Evolutionary conservation across 1,284 basidiomycete genomes (phyloP).

Genomic region (Malassezia psittaci): DNA sequence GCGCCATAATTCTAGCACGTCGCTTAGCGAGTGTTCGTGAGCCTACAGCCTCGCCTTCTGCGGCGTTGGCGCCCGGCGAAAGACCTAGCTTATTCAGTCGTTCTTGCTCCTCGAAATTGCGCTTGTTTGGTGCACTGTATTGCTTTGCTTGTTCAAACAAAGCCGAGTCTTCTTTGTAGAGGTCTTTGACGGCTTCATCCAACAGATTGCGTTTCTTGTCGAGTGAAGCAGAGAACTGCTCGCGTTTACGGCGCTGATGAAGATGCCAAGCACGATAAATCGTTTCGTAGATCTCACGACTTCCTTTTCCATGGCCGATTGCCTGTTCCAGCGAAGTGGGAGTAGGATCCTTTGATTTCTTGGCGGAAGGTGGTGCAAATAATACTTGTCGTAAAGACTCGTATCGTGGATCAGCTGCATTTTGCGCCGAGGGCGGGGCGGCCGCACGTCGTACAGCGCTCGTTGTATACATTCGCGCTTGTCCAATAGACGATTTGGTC

Average conservation of each 20-base stretch:
- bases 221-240: slow-evolving; percentile 41
- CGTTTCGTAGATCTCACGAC: slow-evolving; percentile 73
- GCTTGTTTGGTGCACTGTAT: slow-evolving; percentile 32
- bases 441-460: slow-evolving; percentile 28
- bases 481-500: neutral
- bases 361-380: slow-evolving; percentile 28
- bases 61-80: slow-evolving; percentile 11
- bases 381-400: slow-evolving; percentile 38
- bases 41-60: slow-evolving; percentile 20
- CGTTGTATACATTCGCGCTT: slow-evolving; percentile 17
- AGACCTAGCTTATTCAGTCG: slow-evolving; percentile 32
- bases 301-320: slow-evolving; percentile 21
- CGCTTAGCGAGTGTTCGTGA: slow-evolving; percentile 27
- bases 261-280: slow-evolving; percentile 85
- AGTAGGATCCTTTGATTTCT: slow-evolving; percentile 17
- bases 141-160: slow-evolving; percentile 34
- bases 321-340: slow-evolving; percentile 21
- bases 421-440: slow-evolving; percentile 20
- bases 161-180: slow-evolving; percentile 18
- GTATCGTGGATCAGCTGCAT: slow-evolving; percentile 39
- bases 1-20: slow-evolving; percentile 24
- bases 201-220: slow-evolving; percentile 27
- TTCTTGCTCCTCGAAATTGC: slow-evolving; percentile 34
- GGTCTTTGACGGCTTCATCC: slow-evolving; percentile 30
- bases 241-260: slow-evolving; percentile 63